phyloP scores from a whole-genome alignment of 1,284 basidiomycete species.

The Pyrrhoderma lamaoense region DNA sequence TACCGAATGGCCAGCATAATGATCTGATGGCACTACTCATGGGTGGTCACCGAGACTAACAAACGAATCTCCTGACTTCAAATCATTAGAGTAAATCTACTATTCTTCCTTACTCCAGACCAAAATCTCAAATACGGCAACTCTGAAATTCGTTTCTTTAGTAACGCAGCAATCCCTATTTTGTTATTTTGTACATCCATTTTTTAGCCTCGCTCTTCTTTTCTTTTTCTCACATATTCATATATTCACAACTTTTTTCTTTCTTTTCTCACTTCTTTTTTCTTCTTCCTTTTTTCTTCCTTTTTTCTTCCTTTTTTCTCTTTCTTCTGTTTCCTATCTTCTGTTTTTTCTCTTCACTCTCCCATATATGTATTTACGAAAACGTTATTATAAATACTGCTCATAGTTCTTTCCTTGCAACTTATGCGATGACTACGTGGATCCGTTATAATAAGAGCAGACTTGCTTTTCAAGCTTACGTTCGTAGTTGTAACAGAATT shows the following conservation, averaged over 20 bases:
- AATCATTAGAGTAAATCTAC: not conserved
- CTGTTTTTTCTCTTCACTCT: conserved; percentile 3
- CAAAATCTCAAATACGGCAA: not conserved
- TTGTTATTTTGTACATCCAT: too few relatives aligned
- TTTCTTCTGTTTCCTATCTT: conserved; percentile 3
- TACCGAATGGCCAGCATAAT: conserved; percentile 41
- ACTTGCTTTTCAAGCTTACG: too few relatives aligned
- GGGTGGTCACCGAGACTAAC: conserved; percentile 61
- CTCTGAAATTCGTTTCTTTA: too few relatives aligned
- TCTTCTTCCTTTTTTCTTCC: conserved; percentile 14
- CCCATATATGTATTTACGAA: not conserved
- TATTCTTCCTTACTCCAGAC: not conserved
- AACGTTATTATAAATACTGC: not conserved
- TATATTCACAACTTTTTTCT: conserved; percentile 13
- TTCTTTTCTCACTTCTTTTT: conserved; percentile 13
- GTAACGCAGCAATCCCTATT: too few relatives aligned
- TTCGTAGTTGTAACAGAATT: too few relatives aligned
- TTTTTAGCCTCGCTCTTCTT: not conserved
- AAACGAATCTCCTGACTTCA: not conserved
- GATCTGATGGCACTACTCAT: conserved; percentile 75
- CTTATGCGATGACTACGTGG: too few relatives aligned
- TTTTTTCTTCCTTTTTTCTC: conserved; percentile 5
- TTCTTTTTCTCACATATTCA: conserved; percentile 5
- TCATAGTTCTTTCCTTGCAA: not conserved
- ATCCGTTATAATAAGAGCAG: too few relatives aligned